These are phyloP conservation scores for Epichloe sylvatica DNA, from an alignment of 2,329 filamentous ascomycete species.

Conservation along the genomic window DNA sequence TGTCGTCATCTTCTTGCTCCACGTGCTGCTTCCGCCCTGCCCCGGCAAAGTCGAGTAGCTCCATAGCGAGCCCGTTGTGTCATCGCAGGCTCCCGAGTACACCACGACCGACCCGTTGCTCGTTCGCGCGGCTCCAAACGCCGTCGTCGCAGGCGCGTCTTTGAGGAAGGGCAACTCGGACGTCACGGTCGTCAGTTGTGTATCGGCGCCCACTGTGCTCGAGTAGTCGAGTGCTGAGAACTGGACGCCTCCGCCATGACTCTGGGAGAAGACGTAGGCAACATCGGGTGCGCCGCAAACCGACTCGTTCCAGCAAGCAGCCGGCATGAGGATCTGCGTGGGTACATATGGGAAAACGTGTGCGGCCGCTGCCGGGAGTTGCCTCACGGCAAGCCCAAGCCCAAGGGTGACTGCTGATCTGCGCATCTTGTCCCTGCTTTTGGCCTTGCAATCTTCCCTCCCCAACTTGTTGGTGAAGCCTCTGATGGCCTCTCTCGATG, in stretches of 20 bases:
- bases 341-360: constrained; percentile 60
- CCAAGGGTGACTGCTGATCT: background rate
- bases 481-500: background rate
- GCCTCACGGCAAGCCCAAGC: constrained; percentile 2
- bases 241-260: constrained; percentile 27
- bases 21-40: constrained; percentile 10
- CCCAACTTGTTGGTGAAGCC: background rate
- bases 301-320: constrained; percentile 27
- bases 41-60: constrained; percentile 39
- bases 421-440: background rate
- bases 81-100: constrained; percentile 58
- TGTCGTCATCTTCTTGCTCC: constrained; percentile 19
- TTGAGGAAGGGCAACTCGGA: constrained; percentile 49
- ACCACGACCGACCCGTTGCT: constrained; percentile 57
- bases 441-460: background rate
- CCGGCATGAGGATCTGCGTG: constrained; percentile 52
- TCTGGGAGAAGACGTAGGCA: constrained; percentile 58
- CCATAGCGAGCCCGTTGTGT: constrained; percentile 49
- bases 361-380: constrained; percentile 16
- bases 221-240: constrained; percentile 56
- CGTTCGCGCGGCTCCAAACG: constrained; percentile 56
- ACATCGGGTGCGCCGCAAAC: constrained; percentile 26
- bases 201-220: constrained; percentile 34
- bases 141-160: constrained; percentile 29
- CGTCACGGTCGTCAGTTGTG: constrained; percentile 36